Evolutionary conservation across 148 eudicot species (phyloP), one percentile per base, ranked within the genome.

Genomic region (Dysphania ambrosioides): DNA sequence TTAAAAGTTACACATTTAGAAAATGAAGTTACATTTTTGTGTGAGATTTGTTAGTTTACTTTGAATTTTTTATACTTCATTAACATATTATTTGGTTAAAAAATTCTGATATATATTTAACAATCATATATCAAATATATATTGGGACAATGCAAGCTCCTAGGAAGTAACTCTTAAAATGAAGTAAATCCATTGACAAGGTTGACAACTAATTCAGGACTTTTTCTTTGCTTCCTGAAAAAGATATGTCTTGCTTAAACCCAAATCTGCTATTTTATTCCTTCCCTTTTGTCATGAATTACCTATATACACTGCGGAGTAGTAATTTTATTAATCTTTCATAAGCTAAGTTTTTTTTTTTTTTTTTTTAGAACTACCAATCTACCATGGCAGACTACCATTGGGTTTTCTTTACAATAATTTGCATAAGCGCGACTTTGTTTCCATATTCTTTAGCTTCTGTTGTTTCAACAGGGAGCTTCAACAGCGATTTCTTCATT

Each of bases 401-500:
- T 32, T 40, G 38, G 44, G 67, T 68, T 23, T 2, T 42, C 21
- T 44, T 73, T 38, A 34, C 70, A 38, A 30, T 79, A 26, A 40
- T 59, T 59, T 71, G 84, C 35, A 42, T 76, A n/a, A 79, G 79
- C 35, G 27, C 30, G 30, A 64, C 74, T 57, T 67, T 29, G 6
- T 18, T 77, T 24, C 82, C 66, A 31, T 59, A 38, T 72, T 82
- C 87, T 2, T 63, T 72, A 1, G 93, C 89, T 32, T 81, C 92
- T 7, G 85, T 87, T 11, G 87, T 91, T 78, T 89, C 98, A 13
- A 85, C 97, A 0, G 91, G 97, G 36, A 85, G 86, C 71, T 93
- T 85, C 77, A 84, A 91, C 79, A 88, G 83, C 63, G 97, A 93
- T 83, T 93, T 93, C 88, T 82, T 77, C 65, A 78, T 89, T 27